These are phyloP conservation scores for Talinum fruticosum DNA, from an alignment of 148 eudicot species.

Conservation along the genomic window DNA sequence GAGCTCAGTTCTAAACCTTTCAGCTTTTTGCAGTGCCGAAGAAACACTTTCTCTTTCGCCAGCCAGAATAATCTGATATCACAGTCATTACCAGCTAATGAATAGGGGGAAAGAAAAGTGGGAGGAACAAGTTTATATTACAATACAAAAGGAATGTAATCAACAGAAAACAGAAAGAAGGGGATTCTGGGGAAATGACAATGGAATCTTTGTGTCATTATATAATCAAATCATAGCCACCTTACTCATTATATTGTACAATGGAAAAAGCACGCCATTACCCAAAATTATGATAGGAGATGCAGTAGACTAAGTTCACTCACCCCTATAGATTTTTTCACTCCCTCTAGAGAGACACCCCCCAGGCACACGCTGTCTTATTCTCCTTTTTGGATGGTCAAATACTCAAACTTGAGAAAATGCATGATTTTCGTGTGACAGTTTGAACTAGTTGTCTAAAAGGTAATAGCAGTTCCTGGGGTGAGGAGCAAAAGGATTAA, in stretches of 20 bases:
- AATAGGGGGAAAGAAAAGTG: background rate
- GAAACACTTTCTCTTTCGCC: constrained; percentile 84
- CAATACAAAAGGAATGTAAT: background rate
- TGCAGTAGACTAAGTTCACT: background rate
- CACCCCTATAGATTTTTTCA: background rate
- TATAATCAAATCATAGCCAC: background rate
- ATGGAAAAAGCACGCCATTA: too few relatives aligned
- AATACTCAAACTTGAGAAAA: background rate
- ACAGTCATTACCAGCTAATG: constrained; percentile 6
- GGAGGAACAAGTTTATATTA: background rate
- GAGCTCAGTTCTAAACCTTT: constrained; percentile 86
- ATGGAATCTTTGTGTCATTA: background rate
- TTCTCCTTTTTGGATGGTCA: background rate
- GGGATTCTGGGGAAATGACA: background rate
- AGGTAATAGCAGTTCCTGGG: background rate
- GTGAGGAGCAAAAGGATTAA: background rate
- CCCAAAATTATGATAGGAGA: background rate
- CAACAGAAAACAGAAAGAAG: background rate
- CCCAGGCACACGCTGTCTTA: too few relatives aligned
- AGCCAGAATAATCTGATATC: constrained; percentile 83
- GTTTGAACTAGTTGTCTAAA: background rate
- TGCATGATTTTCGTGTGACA: background rate
- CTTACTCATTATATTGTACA: background rate
- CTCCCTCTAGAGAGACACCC: background rate
- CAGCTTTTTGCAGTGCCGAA: constrained; percentile 70